These are phyloP conservation scores for Annona squamosa DNA, from an alignment of 164 flowering plant species.

Conservation along the genomic window DNA sequence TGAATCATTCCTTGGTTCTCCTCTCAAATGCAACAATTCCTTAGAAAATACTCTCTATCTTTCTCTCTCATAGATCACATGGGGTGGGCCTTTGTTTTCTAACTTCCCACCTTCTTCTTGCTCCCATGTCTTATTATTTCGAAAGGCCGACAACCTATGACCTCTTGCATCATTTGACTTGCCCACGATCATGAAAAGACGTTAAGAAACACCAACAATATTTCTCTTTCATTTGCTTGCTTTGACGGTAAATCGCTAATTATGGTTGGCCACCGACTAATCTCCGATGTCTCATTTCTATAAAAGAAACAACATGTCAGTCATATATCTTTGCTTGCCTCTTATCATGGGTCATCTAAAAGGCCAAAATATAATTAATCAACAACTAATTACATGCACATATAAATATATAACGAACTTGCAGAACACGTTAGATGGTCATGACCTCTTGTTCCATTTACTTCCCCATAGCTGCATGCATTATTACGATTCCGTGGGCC, in stretches of 20 bases:
- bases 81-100: neutral
- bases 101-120: slow-evolving; percentile 2
- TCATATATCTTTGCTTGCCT: slow-evolving; percentile 2
- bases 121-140: neutral
- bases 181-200: neutral
- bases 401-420: neutral
- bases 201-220: neutral
- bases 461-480: neutral
- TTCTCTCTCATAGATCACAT: neutral
- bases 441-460: no score
- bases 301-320: neutral
- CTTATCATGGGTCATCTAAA: neutral
- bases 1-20: no score
- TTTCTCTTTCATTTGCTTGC: no score
- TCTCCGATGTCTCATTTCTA: neutral
- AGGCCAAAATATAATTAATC: neutral
- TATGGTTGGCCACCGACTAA: slow-evolving; percentile 3
- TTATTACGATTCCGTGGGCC: neutral
- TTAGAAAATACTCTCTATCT: neutral
- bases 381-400: neutral
- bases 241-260: neutral
- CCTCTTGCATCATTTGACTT: neutral
- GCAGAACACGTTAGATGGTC: neutral
- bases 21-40: no score
- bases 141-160: slow-evolving; percentile 2